Base-by-base conservation (phyloP, 2,329 filamentous ascomycete species). In the Juglanconis oblonga region DNA sequence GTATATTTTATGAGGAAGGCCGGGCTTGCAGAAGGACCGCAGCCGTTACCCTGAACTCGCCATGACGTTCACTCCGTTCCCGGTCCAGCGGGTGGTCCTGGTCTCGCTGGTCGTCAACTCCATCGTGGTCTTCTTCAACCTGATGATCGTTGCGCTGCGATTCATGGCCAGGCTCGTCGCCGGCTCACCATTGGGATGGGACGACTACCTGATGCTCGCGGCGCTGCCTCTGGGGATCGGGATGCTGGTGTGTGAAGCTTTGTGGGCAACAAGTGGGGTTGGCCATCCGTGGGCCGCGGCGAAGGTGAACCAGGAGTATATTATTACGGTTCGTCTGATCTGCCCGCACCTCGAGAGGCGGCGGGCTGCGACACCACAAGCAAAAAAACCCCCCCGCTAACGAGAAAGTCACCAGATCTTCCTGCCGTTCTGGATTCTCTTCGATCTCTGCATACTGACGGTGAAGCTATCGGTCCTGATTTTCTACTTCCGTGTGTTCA, bases 401-500 rank as follows among this genome's bases (percentile, higher is more conserved):
- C 24, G 24, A 54, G 29, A 9, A 44, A 14, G 32, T 3, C 10
- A 9, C 42, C 70, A 73, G 65, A 67, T 76, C 52, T 73, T 75
- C 61, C 68, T 77, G 35, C 67, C 70, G 7, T 76, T 74, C 64
- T 72, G 76, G 57, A 64, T 77, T 48, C 66, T 74, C 51, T 77
- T 74, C 65, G 66, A 72, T 4, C 63, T 70, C 13, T 68, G 68
- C 11, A 69, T 75, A 51, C 64, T 69, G 54, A 74, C 73, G 31
- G 69, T 74, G 57, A 79, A 79, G 58, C 66, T 77, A 36, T 76
- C 73, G 52, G 74, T 79, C 36, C 59, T 78, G 45, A 68, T 71
- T 44, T 77, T 79, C 64, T 79, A 78, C 61, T 68, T 74, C n/a
- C 73, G 75, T n/a, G 69, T 79, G 6, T 76, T 77, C 52, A 70